Evolutionary conservation across 345 rosid genomes (phyloP), one percentile per base, ranked within the genome.

Genomic region (Pistacia atlantica): DNA sequence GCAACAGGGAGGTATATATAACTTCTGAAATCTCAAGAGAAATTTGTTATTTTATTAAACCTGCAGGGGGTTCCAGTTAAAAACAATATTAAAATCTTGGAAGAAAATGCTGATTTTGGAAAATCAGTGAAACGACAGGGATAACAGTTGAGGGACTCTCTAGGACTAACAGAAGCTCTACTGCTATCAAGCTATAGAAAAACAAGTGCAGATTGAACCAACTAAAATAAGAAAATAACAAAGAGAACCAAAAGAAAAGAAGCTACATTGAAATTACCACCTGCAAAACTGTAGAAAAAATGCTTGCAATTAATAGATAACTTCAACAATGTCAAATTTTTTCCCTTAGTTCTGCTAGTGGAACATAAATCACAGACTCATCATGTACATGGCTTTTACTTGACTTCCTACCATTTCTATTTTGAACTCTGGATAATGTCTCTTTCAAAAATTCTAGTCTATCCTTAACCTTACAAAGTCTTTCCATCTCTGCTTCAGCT

Each of bases 311-410:
- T 51, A 52, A 11, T 37, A 20, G 60, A 54, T 42, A 48, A 17
- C 33, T 37, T 71, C 56, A 37, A 52, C 62, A 38, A 25, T 71
- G 62, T 85, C 82, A 86, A 54, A 17, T 56, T 68, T 86, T 90
- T 80, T 92, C 97, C 80, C 73, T 87, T 76, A 93, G 73, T 81
- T 86, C 90, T 54, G 94, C 97, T 71, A 81, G 67, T 8, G 97
- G 99, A 71, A 96, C 88, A 86, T 85, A 93, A 61, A 90, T 73
- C 70, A 92, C 84, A 51, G 85, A 74, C 28, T 91, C 86, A 64
- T 86, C 82, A 64, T 71, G 83, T 18, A 66, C 13, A 45, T 72
- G 61, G 57, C 62, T 65, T 78, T 67, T 77, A 22, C 75, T 80
- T 4, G 82, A 80, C 80, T 78, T 90, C 76, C 85, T 90, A 45